Conservation (phyloP, 1,284 basidiomycete genomes). For the Neolentinus lepideus region DNA sequence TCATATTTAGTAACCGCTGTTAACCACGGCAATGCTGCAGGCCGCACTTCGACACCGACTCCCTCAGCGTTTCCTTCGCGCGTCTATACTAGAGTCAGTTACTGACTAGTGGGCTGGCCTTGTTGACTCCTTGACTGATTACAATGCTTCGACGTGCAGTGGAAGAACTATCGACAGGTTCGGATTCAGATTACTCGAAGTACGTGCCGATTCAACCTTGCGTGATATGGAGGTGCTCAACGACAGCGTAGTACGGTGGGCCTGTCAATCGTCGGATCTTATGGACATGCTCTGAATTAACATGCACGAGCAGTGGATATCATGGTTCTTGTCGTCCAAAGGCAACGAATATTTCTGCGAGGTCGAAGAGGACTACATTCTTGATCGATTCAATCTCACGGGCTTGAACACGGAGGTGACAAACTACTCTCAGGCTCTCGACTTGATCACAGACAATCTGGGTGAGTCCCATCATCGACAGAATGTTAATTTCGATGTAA, state of each 20-base stretch:
- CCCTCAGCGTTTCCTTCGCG: no score
- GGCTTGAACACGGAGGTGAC: slow-evolving; percentile 95
- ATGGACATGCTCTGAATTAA: not conserved
- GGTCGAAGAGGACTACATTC: slow-evolving; percentile 98
- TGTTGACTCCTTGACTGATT: not conserved
- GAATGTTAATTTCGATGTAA: not conserved
- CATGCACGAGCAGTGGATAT: slow-evolving; percentile 70
- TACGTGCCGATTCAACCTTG: slow-evolving; percentile 25
- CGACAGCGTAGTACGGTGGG: slow-evolving; percentile 28
- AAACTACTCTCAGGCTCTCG: slow-evolving; percentile 90
- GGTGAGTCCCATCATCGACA: slow-evolving; percentile 44
- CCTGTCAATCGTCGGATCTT: not conserved
- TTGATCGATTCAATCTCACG: slow-evolving; percentile 97
- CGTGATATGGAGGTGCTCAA: slow-evolving; percentile 4
- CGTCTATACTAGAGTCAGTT: slow-evolving; percentile 1
- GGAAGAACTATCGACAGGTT: slow-evolving; percentile 83
- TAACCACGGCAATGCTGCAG: no score
- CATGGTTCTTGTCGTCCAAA: slow-evolving; percentile 98
- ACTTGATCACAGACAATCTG: slow-evolving; percentile 91
- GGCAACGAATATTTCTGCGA: slow-evolving; percentile 99
- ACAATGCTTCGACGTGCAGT: slow-evolving; percentile 40
- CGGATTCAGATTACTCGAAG: slow-evolving; percentile 88
- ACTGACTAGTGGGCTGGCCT: not conserved
- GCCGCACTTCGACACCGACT: no score
- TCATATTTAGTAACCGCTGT: no score